These are phyloP conservation scores for Colletotrichum cereale DNA, from an alignment of 2,329 filamentous ascomycete genomes.

Conservation along the genomic window DNA sequence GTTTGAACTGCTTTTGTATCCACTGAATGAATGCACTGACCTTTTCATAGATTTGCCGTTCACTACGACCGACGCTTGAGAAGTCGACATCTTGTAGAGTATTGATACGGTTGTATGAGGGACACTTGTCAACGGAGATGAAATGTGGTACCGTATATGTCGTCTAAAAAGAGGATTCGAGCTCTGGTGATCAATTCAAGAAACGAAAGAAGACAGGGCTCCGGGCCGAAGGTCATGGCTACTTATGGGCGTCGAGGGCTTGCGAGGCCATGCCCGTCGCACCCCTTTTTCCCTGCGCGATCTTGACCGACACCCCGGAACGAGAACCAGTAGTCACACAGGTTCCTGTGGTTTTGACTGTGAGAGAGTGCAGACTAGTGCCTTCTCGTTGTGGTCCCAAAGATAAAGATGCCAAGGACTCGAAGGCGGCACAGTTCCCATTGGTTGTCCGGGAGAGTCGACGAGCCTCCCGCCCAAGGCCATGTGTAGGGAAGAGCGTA, in stretches of 20 bases:
- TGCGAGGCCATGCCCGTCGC: not conserved
- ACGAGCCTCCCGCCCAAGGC: not conserved
- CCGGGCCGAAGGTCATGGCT: not conserved
- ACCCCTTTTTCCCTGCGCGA: not conserved
- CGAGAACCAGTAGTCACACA: not conserved
- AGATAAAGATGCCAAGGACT: not conserved
- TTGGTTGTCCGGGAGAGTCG: constrained; percentile 7
- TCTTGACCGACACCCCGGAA: not conserved
- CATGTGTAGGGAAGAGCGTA: constrained; percentile 1
- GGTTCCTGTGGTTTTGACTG: not conserved
- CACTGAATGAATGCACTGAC: not conserved
- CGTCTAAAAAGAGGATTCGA: no score
- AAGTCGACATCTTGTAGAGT: not conserved
- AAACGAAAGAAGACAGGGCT: not conserved
- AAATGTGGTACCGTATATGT: no score
- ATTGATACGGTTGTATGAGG: not conserved
- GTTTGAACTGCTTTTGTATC: no score
- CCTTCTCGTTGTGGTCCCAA: not conserved
- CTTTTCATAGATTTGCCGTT: constrained; percentile 6
- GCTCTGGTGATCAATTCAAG: not conserved
- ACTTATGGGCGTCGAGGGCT: not conserved
- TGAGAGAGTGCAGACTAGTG: not conserved
- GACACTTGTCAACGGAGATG: not conserved
- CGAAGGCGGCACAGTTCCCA: constrained; percentile 9
- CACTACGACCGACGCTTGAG: constrained; percentile 8